A percentile compares a stretch with the other conserved stretches of the same genome.
Conservation (phyloP, 192 early-diverging fungal genomes). For the Linnemannia exigua region DNA sequence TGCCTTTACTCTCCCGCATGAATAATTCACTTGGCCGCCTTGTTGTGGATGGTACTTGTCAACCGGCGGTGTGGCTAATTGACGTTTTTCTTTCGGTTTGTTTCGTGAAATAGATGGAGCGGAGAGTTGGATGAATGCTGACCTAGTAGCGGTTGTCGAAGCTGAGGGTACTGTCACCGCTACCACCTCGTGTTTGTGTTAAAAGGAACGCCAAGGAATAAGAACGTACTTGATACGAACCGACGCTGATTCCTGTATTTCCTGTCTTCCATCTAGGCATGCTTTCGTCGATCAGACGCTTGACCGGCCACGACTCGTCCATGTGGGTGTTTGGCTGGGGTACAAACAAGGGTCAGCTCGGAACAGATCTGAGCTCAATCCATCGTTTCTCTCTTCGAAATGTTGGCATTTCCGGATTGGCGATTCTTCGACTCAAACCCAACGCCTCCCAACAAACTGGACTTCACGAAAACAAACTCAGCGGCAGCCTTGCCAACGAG, state of each 20-base stretch:
- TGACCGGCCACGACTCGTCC: constrained; percentile 43
- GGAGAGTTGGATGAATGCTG: constrained; percentile 37
- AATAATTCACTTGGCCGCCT: neutral
- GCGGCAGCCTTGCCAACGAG: neutral
- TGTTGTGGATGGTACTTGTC: neutral
- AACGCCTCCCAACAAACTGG: neutral
- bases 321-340: constrained; percentile 53
- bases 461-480: neutral
- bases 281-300: constrained; percentile 38
- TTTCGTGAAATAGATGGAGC: constrained; percentile 26
- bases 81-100: too few species aligned
- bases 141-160: constrained; percentile 47
- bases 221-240: neutral
- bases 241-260: neutral
- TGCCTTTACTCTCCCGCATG: neutral
- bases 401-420: constrained; percentile 50
- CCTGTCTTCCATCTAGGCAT: constrained; percentile 19
- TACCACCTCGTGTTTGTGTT: neutral
- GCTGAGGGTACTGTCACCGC: constrained; percentile 25
- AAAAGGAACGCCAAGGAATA: neutral
- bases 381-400: constrained; percentile 51
- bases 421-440: constrained; percentile 33
- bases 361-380: constrained; percentile 48
- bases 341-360: constrained; percentile 36
- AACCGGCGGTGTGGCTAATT: too few species aligned